phyloP scores from a whole-genome alignment of 345 rosid genomes.

The Populus davidiana region DNA sequence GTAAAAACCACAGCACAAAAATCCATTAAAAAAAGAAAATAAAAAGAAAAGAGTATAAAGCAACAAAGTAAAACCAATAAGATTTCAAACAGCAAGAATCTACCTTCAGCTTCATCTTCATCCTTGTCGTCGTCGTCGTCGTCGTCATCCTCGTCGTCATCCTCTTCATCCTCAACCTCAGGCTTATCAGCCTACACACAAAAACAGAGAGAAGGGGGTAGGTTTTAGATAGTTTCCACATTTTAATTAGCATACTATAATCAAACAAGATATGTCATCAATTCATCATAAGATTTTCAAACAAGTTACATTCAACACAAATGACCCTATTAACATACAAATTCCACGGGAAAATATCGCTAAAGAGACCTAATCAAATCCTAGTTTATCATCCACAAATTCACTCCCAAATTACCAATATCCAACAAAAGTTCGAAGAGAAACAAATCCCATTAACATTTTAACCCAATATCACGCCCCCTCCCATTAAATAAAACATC shows the following conservation, averaged over 20 bases:
- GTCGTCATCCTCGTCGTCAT: conserved; percentile 61
- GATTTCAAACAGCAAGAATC: background rate
- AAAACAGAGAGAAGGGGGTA: background rate
- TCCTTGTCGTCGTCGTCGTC: conserved; percentile 52
- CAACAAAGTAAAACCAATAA: background rate
- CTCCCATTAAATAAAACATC: background rate
- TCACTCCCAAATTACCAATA: background rate
- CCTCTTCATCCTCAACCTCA: conserved; percentile 54
- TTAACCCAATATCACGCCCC: background rate
- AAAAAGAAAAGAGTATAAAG: background rate
- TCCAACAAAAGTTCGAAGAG: background rate
- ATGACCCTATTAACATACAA: background rate
- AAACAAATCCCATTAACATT: background rate
- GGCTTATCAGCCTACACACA: conserved; percentile 54
- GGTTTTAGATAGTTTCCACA: background rate
- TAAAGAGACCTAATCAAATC: background rate
- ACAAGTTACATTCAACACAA: background rate
- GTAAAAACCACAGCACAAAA: background rate
- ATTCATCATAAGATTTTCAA: background rate
- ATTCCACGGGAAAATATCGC: background rate
- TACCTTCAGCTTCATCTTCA: conserved; percentile 54
- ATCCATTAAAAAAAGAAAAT: background rate
- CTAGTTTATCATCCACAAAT: background rate
- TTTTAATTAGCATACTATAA: background rate
- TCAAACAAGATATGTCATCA: background rate